Conservation (phyloP, 2,329 filamentous ascomycete genomes). For the Apiospora rasikravindrae region DNA sequence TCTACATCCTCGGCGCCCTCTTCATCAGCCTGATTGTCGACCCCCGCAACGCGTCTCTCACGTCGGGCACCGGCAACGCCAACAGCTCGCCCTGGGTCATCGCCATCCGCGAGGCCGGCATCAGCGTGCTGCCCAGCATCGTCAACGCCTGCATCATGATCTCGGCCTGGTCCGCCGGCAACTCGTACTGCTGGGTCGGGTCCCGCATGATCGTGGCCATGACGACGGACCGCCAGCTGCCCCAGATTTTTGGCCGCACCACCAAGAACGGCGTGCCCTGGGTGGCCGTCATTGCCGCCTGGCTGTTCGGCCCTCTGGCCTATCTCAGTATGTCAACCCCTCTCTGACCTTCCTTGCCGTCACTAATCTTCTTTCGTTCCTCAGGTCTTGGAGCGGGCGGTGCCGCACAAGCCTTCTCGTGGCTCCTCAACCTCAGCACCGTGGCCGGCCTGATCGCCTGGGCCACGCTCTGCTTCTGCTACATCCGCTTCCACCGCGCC, state of each 20-base stretch:
- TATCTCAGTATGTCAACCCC: too few relatives aligned
- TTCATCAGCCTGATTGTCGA: conserved; percentile 27
- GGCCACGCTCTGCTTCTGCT: conserved; percentile 26
- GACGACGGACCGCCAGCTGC: conserved; percentile 29
- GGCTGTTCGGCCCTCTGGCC: conserved; percentile 46
- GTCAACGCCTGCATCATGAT: conserved; percentile 49
- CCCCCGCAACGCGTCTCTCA: conserved; percentile 18
- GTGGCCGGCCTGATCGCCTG: conserved; percentile 25
- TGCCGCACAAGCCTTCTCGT: conserved; percentile 30
- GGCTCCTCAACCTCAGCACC: conserved; percentile 24
- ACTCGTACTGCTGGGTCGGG: conserved; percentile 48
- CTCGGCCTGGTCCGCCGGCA: conserved; percentile 46
- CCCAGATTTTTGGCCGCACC: conserved; percentile 45
- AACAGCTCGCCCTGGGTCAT: conserved; percentile 65
- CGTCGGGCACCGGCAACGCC: conserved; percentile 26
- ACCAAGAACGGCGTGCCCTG: conserved; percentile 49
- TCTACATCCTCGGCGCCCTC: conserved; percentile 27
- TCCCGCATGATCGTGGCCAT: conserved; percentile 27
- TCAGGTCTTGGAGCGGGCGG: conserved; percentile 26
- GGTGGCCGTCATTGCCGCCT: conserved; percentile 43
- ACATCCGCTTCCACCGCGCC: conserved; percentile 25
- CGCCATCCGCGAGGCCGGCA: conserved; percentile 64
- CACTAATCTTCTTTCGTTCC: too few relatives aligned
- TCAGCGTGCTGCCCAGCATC: conserved; percentile 64
- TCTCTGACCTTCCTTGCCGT: too few relatives aligned